Evolutionary conservation across 805 yeast species (phyloP).

Genomic region (Cyberlindnera meyerae): DNA sequence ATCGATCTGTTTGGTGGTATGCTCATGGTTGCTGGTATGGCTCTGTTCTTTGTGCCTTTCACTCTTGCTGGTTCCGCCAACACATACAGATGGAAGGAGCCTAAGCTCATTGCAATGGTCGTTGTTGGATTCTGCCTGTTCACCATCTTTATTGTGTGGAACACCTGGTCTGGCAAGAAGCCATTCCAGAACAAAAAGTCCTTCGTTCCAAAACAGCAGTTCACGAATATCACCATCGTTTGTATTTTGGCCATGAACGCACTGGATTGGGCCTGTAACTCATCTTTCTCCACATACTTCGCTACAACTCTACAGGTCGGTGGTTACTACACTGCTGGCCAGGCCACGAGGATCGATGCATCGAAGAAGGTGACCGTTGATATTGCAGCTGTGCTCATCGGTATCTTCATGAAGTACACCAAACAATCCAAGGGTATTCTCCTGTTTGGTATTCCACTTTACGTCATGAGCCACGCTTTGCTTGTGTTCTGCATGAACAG

Average conservation of each 20-base stretch:
- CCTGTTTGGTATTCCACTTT: conserved; percentile 21
- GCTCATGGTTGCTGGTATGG: conserved; percentile 21
- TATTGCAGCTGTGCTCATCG: conserved; percentile 25
- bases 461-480: conserved; percentile 26
- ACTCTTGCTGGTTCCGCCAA: conserved; percentile 24
- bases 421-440: conserved; percentile 26
- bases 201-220: conserved; percentile 25
- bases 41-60: conserved; percentile 27
- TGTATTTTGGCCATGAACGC: conserved; percentile 21
- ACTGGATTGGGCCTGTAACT: conserved; percentile 24
- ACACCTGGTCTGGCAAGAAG: conserved; percentile 11
- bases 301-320: conserved; percentile 28
- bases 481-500: conserved; percentile 24
- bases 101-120: conserved; percentile 23
- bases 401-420: conserved; percentile 28
- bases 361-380: conserved; percentile 28
- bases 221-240: conserved; percentile 19
- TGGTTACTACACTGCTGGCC: conserved; percentile 26
- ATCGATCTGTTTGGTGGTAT: conserved; percentile 25
- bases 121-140: conserved; percentile 24
- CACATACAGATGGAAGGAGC: conserved; percentile 23
- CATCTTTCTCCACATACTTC: conserved; percentile 25
- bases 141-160: conserved; percentile 22
- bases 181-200: conserved; percentile 17
- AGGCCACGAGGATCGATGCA: conserved; percentile 28